phyloP scores from a whole-genome alignment of 371 early-diverging fungal species.

The Umbelopsis sp. region DNA sequence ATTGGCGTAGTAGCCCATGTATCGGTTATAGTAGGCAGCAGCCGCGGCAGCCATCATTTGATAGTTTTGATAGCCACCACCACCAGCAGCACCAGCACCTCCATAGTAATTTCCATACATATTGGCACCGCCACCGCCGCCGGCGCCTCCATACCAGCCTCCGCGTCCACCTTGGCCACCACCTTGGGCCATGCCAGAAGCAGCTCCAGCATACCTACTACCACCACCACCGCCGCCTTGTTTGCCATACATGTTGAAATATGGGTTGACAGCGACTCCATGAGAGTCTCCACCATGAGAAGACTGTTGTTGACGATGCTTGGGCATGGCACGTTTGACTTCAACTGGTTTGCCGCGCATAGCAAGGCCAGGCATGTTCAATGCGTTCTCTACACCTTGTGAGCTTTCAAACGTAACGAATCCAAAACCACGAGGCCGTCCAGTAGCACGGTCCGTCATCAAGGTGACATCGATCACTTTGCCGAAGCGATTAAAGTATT shows the following conservation, averaged over 20 bases:
- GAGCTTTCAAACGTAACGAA: constrained; percentile 79
- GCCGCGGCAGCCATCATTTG: constrained; percentile 23
- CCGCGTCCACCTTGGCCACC: constrained; percentile 25
- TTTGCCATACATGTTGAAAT: constrained; percentile 39
- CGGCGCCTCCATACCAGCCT: constrained; percentile 31
- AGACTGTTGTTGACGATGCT: constrained; percentile 43
- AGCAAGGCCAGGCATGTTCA: constrained; percentile 50
- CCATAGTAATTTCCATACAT: constrained; percentile 36
- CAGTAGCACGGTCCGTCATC: constrained; percentile 79
- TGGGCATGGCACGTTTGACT: constrained; percentile 71
- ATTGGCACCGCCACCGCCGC: constrained; percentile 33
- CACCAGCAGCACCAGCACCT: constrained; percentile 25
- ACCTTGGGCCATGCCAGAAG: constrained; percentile 22
- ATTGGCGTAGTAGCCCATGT: constrained; percentile 14
- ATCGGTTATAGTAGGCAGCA: constrained; percentile 29
- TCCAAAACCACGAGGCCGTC: constrained; percentile 81
- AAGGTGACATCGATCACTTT: constrained; percentile 76
- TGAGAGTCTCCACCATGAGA: constrained; percentile 34
- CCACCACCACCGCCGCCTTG: constrained; percentile 23
- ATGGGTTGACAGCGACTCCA: constrained; percentile 32
- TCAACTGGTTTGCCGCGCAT: constrained; percentile 68
- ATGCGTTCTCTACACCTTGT: constrained; percentile 64
- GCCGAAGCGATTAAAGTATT: constrained; percentile 78
- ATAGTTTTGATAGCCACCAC: constrained; percentile 30
- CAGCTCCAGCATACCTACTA: constrained; percentile 49